phyloP scores from a whole-genome alignment of 1,284 basidiomycete species.

The Ustilago sp. region DNA sequence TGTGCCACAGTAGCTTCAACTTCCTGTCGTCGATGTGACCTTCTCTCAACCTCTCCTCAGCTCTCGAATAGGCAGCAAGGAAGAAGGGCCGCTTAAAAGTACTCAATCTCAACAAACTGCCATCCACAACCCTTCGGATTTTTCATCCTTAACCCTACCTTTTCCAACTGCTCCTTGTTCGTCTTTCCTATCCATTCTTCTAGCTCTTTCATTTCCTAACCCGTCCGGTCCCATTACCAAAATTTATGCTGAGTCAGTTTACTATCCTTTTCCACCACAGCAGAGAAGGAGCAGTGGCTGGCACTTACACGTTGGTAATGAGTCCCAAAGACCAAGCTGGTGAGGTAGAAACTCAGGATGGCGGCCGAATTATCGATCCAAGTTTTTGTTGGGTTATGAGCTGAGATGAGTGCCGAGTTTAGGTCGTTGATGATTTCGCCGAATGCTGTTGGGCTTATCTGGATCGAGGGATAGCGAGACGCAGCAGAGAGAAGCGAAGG shows the following conservation, averaged over 20 bases:
- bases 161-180: slow-evolving; percentile 80
- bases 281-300: background rate
- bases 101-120: slow-evolving; percentile 75
- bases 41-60: background rate
- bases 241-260: background rate
- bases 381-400: slow-evolving; percentile 37
- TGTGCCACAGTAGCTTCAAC: no score
- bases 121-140: slow-evolving; percentile 83
- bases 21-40: slow-evolving; percentile 5
- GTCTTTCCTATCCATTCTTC: slow-evolving; percentile 75
- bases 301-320: slow-evolving; percentile 80
- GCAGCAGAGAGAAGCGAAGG: background rate
- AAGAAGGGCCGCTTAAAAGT: slow-evolving; percentile 46
- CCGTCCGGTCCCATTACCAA: no score
- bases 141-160: slow-evolving; percentile 81
- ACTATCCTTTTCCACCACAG: background rate
- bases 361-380: slow-evolving; percentile 55
- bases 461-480: background rate
- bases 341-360: slow-evolving; percentile 66
- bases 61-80: background rate
- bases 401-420: slow-evolving; percentile 49
- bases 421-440: slow-evolving; percentile 59
- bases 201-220: slow-evolving; percentile 79
- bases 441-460: slow-evolving; percentile 51
- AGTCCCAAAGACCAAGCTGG: slow-evolving; percentile 74